A percentile compares a stretch with the other conserved stretches of the same genome.
These are phyloP conservation scores for Leucoagaricus sp. DNA, from an alignment of 1,284 basidiomycete genomes.

Conservation along the genomic window DNA sequence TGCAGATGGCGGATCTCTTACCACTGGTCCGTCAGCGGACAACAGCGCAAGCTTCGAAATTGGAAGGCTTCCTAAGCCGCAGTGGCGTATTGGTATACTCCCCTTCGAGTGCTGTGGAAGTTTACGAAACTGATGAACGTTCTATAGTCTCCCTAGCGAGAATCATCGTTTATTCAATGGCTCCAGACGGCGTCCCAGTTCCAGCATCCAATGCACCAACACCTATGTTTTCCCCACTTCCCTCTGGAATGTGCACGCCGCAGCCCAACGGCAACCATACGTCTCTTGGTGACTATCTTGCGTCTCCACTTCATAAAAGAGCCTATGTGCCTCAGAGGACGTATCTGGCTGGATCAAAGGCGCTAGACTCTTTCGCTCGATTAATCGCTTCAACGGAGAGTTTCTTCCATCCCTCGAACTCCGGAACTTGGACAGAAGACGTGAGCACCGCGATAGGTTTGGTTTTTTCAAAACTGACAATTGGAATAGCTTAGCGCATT, in stretches of 20 bases:
- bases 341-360: constrained; percentile 84
- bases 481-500: constrained; percentile 69
- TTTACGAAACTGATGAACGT: constrained; percentile 1
- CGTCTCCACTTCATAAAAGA: constrained; percentile 52
- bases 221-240: constrained; percentile 63
- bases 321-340: constrained; percentile 42
- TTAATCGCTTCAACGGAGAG: constrained; percentile 89
- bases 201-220: constrained; percentile 54
- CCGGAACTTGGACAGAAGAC: constrained; percentile 70
- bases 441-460: constrained; percentile 38
- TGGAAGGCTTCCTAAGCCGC: constrained; percentile 62
- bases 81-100: constrained; percentile 66
- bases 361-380: constrained; percentile 82
- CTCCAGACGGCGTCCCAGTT: constrained; percentile 68
- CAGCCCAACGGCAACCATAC: constrained; percentile 39
- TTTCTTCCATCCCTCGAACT: constrained; percentile 85
- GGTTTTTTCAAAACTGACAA: constrained; percentile 5
- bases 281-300: constrained; percentile 60
- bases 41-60: constrained; percentile 68
- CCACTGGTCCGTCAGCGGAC: constrained; percentile 71
- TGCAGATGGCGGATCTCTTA: constrained; percentile 69
- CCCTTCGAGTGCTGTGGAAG: not conserved
- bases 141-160: constrained; percentile 76
- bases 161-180: constrained; percentile 91
- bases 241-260: constrained; percentile 63